Base-by-base conservation (phyloP, 2,329 filamentous ascomycete genomes). In the Colletotrichum eremochloae region DNA sequence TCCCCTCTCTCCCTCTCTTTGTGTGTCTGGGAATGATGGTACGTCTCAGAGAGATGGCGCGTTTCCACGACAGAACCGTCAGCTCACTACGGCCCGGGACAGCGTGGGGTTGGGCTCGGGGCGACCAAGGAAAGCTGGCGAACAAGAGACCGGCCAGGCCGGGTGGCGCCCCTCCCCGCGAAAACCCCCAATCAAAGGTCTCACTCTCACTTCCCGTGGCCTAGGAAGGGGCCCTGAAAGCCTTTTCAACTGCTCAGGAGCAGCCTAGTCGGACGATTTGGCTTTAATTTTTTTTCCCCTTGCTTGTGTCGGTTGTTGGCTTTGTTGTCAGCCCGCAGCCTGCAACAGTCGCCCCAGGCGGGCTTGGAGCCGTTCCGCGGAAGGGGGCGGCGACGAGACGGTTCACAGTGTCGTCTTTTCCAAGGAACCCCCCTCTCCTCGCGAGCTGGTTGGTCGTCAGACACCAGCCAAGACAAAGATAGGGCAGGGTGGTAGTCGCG, bases 401-500 rank as follows among this genome's bases (percentile, higher is more conserved):
- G 44, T 31, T 50, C 58, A 3, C 15, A 42, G 56, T 71, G 15
- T 65, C 46, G 58, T 72, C 38, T 68, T 46, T 55, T 52, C 42
- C 52, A 55, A 44, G 15, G 69, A 58, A 44, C 52, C 20, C n/a
- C 38, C 9, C 38, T 20, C 18, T 46, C 52, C n/a, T 52, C 29
- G 61, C 12, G 12, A 29, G 9, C 56, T 65, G 67, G 48, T 64
- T 64, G 53, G 66, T 48, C 61, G 67, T 50, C 70, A 62, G 29
- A 62, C n/a, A 29, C 55, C 20, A 40, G 60, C 58, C 29, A 56
- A 50, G 63, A 36, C 42, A 40, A 33, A 44, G 50, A 33, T 9
- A 15, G 18, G 60, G 44, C 53, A 61, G 50, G 52, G 36, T 65
- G 67, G 52, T 52, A 53, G 70, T 72, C 44, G 65, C 46, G 62